Percentiles rank a stretch among this genome's conserved stretches.
These are phyloP conservation scores for Graphilbum ipis-grandicollis DNA, from an alignment of 2,329 filamentous ascomycete species.

Conservation along the genomic window DNA sequence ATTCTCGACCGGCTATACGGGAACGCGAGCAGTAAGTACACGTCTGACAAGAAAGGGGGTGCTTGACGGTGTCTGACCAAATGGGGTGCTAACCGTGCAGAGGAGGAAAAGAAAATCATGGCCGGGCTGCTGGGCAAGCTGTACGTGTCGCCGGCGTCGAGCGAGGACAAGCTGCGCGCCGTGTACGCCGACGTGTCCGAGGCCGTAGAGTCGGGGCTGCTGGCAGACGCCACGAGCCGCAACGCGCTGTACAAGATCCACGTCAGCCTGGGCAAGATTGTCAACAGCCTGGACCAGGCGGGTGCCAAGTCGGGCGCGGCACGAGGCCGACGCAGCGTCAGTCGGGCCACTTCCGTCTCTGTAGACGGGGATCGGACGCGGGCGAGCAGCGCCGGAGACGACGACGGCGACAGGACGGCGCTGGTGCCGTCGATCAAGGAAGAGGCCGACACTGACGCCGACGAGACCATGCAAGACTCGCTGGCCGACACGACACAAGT, in stretches of 20 bases:
- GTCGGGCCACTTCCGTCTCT: constrained; percentile 28
- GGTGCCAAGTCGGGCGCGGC: constrained; percentile 5
- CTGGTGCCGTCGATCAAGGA: constrained; percentile 29
- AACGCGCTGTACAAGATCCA: constrained; percentile 54
- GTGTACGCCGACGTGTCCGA: constrained; percentile 40
- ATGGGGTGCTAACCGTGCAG: constrained; percentile 24
- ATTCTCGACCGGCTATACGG: constrained; percentile 59
- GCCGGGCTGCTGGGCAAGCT: constrained; percentile 68
- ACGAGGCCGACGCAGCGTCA: constrained; percentile 21
- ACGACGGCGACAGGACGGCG: constrained; percentile 21
- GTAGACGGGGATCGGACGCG: too few relatives aligned
- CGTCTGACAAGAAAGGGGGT: too few relatives aligned
- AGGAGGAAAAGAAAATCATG: constrained; percentile 74
- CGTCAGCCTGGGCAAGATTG: constrained; percentile 48
- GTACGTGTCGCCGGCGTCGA: constrained; percentile 52
- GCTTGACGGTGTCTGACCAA: too few relatives aligned
- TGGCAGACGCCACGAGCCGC: constrained; percentile 41
- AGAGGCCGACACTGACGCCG: constrained; percentile 26
- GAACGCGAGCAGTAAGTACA: constrained; percentile 50
- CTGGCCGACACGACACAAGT: constrained; percentile 2
- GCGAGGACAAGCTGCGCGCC: constrained; percentile 37
- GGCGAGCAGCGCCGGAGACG: constrained; percentile 13
- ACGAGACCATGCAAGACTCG: constrained; percentile 22
- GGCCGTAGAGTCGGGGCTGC: constrained; percentile 44
- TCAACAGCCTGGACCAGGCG: constrained; percentile 36